Base-by-base conservation (phyloP, 2,329 filamentous ascomycete genomes). In the Fusarium sp. region DNA sequence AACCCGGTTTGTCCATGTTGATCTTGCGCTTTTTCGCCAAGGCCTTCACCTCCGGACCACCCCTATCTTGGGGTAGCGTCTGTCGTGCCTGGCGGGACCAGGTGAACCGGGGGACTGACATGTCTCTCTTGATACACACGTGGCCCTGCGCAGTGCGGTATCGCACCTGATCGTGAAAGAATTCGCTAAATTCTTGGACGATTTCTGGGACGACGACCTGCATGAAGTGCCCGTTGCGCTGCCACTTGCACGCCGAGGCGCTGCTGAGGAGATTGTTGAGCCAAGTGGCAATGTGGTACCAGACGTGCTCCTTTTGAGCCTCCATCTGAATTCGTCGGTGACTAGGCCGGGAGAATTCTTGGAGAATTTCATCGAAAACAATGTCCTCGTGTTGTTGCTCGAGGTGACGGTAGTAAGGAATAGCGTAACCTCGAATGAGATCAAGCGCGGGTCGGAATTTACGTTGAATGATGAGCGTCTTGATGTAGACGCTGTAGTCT, bases 401-500 rank as follows among this genome's bases (percentile, higher is more conserved):
- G 34, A 81, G 65, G 52, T 20, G 37, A 32, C 75, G 68, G 69
- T 83, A 81, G 74, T 85, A 80, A 1, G 86, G 86, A 18, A 86
- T 79, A 71, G 84, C 81, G 72, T 84, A 81, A 41, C 81, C 76
- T 23, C 83, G 80, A 64, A 88, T 84, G 54, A 83, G 78, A 11
- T 77, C 71, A 45, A 86, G 72, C 6, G 85, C 83, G 35, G 67
- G 78, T 34, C 74, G 77, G 25, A 82, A 70, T 25, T 64, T 70
- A 16, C 76, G 76, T 60, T 76, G 70, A 13, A 66, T 58, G 64
- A 88, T 80, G 39, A 86, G 81, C 1, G 80, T 75, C 59, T 84
- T 84, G 78, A 86, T 78, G 71, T 85, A 81, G 52, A 84, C 76
- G 75, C 86, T 82, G 79, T 89, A 89, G 81, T 92, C 88, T 16